Evolutionary conservation across 306 rosid species (phyloP).

Genomic region (Trichosanthes truncata): DNA sequence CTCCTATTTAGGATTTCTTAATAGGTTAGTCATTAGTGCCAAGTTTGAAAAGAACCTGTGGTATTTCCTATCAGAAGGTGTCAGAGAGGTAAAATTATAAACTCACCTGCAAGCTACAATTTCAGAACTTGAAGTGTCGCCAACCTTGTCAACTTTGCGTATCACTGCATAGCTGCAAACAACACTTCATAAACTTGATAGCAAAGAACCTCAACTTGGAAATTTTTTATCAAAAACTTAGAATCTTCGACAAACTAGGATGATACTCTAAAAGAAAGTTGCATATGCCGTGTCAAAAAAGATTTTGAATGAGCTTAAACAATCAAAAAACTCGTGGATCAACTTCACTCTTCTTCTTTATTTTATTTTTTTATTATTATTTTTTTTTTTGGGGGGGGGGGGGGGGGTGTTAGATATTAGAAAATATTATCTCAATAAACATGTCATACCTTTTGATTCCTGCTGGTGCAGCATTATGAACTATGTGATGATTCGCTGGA

Average conservation of each 20-base stretch:
- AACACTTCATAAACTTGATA: not conserved
- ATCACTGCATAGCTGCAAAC: slow-evolving; percentile 63
- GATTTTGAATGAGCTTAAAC: not conserved
- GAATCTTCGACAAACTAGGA: not conserved
- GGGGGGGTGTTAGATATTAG: not conserved
- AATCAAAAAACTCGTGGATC: not conserved
- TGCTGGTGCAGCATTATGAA: slow-evolving; percentile 70
- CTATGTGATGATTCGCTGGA: slow-evolving; percentile 68
- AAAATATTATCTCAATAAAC: not conserved
- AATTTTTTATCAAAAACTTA: not conserved
- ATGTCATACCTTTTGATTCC: slow-evolving; percentile 65
- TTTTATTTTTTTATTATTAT: not conserved
- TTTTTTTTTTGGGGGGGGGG: not conserved
- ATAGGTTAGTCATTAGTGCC: not conserved
- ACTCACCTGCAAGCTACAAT: slow-evolving; percentile 67
- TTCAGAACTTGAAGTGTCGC: slow-evolving; percentile 52
- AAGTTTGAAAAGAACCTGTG: not conserved
- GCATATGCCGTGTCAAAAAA: not conserved
- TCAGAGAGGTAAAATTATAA: not conserved
- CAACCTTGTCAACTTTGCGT: slow-evolving; percentile 57
- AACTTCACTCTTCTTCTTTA: not conserved
- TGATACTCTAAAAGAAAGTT: not conserved
- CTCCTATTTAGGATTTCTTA: not conserved
- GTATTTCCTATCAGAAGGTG: not conserved
- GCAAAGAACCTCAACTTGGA: not conserved